Conservation (phyloP, 2,329 filamentous ascomycete genomes). For the Alternaria atra region DNA sequence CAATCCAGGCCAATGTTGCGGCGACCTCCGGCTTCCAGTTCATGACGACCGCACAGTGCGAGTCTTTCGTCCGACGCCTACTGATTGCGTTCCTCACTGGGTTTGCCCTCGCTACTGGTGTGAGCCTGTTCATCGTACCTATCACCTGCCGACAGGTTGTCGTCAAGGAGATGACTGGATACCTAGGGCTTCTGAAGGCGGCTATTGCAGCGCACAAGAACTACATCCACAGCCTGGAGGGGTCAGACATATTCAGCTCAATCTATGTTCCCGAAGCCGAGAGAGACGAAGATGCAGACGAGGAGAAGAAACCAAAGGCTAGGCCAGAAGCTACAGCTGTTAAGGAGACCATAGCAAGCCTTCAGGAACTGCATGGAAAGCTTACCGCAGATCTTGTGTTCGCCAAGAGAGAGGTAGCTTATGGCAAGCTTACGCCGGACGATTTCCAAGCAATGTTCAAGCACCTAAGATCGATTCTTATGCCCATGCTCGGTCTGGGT, state of each 20-base stretch:
- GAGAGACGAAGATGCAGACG: constrained; percentile 32
- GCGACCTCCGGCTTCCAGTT: constrained; percentile 71
- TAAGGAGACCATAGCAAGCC: constrained; percentile 60
- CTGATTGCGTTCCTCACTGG: constrained; percentile 70
- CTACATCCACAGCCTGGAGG: constrained; percentile 71
- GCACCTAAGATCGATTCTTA: constrained; percentile 67
- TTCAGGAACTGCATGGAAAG: constrained; percentile 71
- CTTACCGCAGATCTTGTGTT: constrained; percentile 73
- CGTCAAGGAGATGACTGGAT: constrained; percentile 67
- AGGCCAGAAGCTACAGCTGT: constrained; percentile 59
- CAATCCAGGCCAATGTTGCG: constrained; percentile 72
- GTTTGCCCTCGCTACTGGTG: constrained; percentile 68
- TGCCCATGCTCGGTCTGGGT: constrained; percentile 72
- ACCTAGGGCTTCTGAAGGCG: constrained; percentile 65
- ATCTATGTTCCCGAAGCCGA: no score
- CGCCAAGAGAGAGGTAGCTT: constrained; percentile 76
- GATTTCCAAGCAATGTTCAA: constrained; percentile 70
- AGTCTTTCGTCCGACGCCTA: constrained; percentile 63
- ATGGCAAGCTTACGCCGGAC: constrained; percentile 71
- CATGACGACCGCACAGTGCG: constrained; percentile 61
- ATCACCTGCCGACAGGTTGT: constrained; percentile 71
- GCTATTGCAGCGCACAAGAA: constrained; percentile 68
- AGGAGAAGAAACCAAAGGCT: constrained; percentile 34
- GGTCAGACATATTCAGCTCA: constrained; percentile 69
- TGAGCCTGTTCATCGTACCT: constrained; percentile 73